Conservation (phyloP, 163 green algal species). For the Chlamydomonas reinhardtii region DNA sequence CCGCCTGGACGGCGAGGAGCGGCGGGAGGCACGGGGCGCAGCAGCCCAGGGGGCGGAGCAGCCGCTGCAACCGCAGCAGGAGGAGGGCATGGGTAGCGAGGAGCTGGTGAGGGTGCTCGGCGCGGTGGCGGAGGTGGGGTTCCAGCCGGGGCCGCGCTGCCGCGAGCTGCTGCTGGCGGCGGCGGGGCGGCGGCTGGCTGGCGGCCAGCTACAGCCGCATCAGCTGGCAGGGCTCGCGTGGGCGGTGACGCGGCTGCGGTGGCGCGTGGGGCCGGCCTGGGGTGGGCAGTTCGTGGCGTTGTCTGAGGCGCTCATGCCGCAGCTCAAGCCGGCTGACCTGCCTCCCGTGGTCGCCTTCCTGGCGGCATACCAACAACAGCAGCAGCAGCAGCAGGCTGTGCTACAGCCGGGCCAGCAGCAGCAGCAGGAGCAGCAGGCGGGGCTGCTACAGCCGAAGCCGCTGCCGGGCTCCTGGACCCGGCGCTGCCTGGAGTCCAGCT, state of each 20-base stretch:
- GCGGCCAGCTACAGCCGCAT: conserved; percentile 6
- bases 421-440: no score
- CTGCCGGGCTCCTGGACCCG: background rate
- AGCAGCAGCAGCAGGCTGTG: no score
- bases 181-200: background rate
- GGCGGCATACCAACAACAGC: background rate
- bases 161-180: conserved; percentile 25
- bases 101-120: conserved; percentile 10
- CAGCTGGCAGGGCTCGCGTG: conserved; percentile 31
- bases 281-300: background rate
- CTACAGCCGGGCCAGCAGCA: no score
- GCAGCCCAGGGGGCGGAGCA: background rate
- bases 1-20: background rate
- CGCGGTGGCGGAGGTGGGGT: conserved; percentile 20
- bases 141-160: conserved; percentile 24
- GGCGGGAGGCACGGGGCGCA: background rate
- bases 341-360: conserved; percentile 22
- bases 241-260: conserved; percentile 15
- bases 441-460: no score
- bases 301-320: background rate
- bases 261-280: background rate
- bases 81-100: background rate
- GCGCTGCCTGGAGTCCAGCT: conserved; percentile 6
- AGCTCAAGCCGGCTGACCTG: conserved; percentile 17
- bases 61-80: background rate